Evolutionary conservation across 345 rosid species (phyloP), one percentile per base, ranked within the genome.

Genomic region (Pugionium cornutum): DNA sequence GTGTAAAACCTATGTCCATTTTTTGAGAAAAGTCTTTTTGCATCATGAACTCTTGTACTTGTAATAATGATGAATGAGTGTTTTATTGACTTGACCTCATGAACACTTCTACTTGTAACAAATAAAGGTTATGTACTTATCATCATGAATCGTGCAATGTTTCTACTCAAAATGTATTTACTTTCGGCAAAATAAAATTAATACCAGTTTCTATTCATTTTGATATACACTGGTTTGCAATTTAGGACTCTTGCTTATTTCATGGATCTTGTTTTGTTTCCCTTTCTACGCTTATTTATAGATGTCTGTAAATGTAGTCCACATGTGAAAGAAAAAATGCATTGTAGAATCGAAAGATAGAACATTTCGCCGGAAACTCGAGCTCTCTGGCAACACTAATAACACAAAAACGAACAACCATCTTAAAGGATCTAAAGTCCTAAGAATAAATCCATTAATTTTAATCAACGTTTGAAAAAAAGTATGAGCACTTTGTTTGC

Each of bases 211-310:
- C 8, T 7, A 1, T 63, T 63, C 27, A 39, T 9, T 46, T 47
- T 18, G 4, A 25, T 28, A 61, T 59, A 5, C 11, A 29, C 8
- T 59, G 52, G 18, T 18, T 30, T 59, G 52, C 18, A 44, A 18
- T 18, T 18, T 18, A 18, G 18, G 18, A 18, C 18, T 18, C 18
- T 18, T 18, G 18, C 18, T 18, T 18, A 18, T 18, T 18, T 18
- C 18, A 18, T 18, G 18, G 18, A 18, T 18, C 18, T 18, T 18
- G 18, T 18, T 18, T 79, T 84, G 52, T 89, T 64, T 18, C 84
- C 85, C 52, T 86, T 87, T 78, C 81, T 86, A 69, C 79, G 68
- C 83, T 48, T 64, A 49, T 64, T 49, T 57, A 39, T 54, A 48
- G 52, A 48, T 64, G 64, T 65, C 34, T 66, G 62, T 58, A 66